Evolutionary conservation across 2,329 filamentous ascomycete species (phyloP).

Genomic region (Verticillium albo-atrum): DNA sequence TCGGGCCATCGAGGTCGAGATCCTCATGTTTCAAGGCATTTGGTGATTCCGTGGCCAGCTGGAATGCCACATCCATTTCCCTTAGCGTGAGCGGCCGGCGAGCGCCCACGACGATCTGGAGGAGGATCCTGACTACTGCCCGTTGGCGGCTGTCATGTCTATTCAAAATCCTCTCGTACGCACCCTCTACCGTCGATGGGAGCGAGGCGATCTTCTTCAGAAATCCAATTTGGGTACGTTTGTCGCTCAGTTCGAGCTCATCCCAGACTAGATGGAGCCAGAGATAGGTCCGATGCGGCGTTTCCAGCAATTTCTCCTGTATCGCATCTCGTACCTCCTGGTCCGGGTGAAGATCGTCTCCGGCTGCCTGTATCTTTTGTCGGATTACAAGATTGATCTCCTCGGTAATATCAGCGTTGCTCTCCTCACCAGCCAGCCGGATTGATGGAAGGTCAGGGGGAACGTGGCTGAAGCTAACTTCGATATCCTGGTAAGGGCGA

Average conservation of each 20-base stretch:
- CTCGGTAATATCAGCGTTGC: conserved; percentile 4
- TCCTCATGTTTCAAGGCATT: background rate
- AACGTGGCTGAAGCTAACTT: background rate
- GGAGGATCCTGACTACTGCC: background rate
- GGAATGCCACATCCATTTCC: conserved; percentile 7
- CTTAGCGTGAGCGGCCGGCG: conserved; percentile 5
- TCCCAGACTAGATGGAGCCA: conserved; percentile 8
- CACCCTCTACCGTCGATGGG: conserved; percentile 5
- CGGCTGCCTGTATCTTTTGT: background rate
- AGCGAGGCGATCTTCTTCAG: conserved; percentile 5
- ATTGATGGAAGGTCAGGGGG: conserved; percentile 2
- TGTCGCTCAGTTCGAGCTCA: conserved; percentile 1
- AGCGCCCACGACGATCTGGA: conserved; percentile 11
- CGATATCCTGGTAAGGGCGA: conserved; percentile 8
- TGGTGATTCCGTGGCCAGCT: background rate
- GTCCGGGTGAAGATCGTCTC: background rate
- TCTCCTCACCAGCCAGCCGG: conserved; percentile 6
- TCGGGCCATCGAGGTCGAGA: background rate
- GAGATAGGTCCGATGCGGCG: conserved; percentile 6
- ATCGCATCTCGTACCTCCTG: background rate
- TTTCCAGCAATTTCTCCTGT: background rate
- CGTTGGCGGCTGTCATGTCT: background rate
- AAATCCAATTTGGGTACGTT: background rate
- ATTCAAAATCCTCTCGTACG: conserved; percentile 7
- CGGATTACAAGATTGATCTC: conserved; percentile 9